Evolutionary conservation across 257 asterid genomes (phyloP), one percentile per base, ranked within the genome.

Genomic region (Capsicum baccatum): DNA sequence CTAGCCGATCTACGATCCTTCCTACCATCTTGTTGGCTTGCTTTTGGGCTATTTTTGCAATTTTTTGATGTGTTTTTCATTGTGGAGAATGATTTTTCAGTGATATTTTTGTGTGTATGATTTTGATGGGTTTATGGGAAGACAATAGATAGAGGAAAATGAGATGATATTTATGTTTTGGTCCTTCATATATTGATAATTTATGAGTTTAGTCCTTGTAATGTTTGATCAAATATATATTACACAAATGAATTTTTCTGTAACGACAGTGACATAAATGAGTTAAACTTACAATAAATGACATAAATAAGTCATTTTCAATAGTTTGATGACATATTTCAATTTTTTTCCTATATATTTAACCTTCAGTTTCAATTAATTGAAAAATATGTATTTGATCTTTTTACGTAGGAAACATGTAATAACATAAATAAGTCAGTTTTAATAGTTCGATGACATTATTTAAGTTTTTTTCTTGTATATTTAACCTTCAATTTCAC

Each of bases 61-160:
- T 85, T 74, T 86, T 89, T 92, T 79, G 86, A 82, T 2, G 85
- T 14, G 82, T 89, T 88, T 89, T 90, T 94, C 97, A 89, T 93
- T 3, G 0, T 26, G 81, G 33, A 26, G 33, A 26, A 26, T 26
- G 14, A 0, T 7, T 7, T n/a, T 52, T 4, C 4, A 39, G 52
- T 37, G 26, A 68, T 12, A 39, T 68, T 66, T 66, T 13, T 15
- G 79, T 26, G 33, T 26, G 33, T 26, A 26, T 26, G 33, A 26
- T 26, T 26, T 26, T 26, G 33, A 1, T 26, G 33, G 33, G 33
- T 26, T 26, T 26, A 26, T 26, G 33, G 33, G 33, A 26, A 26
- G 33, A 26, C 33, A 26, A 26, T 26, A 26, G 0, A 63, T 54
- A 37, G 56, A 78, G 16, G 74, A 1, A 26, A 19, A 3, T 69